A percentile compares a stretch with the other conserved stretches of the same genome.
phyloP scores from a whole-genome alignment of 345 rosid genomes.

The Excoecaria cochinchinensis region DNA sequence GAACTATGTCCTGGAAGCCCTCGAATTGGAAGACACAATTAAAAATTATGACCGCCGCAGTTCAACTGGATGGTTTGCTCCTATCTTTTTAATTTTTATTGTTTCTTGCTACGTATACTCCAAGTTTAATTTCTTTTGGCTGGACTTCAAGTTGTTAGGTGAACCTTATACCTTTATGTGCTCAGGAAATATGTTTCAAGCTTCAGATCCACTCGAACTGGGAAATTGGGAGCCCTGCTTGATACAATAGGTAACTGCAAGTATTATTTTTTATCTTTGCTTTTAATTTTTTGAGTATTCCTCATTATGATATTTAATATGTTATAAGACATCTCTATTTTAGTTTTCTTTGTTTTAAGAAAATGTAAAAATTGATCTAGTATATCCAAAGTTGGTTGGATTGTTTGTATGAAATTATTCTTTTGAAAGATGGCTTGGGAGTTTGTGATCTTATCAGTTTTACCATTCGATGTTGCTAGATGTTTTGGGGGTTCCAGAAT shows the following conservation, averaged over 20 bases:
- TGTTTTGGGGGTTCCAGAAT: not conserved
- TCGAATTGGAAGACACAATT: constrained; percentile 90
- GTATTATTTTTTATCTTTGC: not conserved
- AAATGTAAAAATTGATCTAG: not conserved
- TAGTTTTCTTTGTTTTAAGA: not conserved
- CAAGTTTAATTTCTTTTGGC: not conserved
- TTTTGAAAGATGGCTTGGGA: not conserved
- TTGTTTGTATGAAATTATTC: not conserved
- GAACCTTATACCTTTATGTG: constrained; percentile 19
- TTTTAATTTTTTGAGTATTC: not conserved
- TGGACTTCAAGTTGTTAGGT: not conserved
- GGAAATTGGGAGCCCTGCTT: constrained; percentile 59
- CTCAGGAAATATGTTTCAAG: constrained; percentile 90
- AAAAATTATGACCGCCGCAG: constrained; percentile 77
- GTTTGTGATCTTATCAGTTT: not conserved
- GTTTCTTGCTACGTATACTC: constrained; percentile 7
- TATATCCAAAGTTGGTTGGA: not conserved
- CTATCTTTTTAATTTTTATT: constrained; percentile 19
- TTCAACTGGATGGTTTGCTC: constrained; percentile 86
- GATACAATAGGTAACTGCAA: constrained; percentile 68
- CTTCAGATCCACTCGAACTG: constrained; percentile 65
- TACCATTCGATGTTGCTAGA: not conserved
- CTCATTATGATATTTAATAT: not conserved
- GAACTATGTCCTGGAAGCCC: constrained; percentile 76
- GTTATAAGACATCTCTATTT: not conserved